Conservation (phyloP, 257 asterid genomes). For the Lithospermum erythrorhizon region DNA sequence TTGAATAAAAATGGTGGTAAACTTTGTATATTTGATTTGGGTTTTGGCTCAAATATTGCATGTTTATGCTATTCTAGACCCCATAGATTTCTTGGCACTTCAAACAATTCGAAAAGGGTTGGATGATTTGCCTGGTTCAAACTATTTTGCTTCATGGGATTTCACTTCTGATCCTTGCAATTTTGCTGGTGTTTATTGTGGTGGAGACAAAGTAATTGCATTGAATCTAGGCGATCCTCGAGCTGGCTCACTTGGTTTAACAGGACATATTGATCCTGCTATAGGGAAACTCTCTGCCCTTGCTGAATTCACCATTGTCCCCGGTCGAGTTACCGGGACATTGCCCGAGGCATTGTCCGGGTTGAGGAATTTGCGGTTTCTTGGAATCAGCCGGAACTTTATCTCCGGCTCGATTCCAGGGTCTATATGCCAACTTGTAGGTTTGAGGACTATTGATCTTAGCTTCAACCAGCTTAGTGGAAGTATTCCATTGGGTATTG, state of each 20-base stretch:
- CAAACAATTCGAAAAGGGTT: constrained; percentile 62
- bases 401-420: constrained; percentile 66
- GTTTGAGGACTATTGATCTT: constrained; percentile 61
- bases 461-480: constrained; percentile 65
- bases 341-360: constrained; percentile 56
- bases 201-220: constrained; percentile 53
- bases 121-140: constrained; percentile 70
- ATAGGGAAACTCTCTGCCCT: constrained; percentile 65
- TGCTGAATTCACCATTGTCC: constrained; percentile 69
- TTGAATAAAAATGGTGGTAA: constrained; percentile 12
- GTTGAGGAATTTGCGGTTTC: constrained; percentile 41
- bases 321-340: constrained; percentile 63
- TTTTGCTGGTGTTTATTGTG: constrained; percentile 74
- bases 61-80: constrained; percentile 53
- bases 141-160: constrained; percentile 73
- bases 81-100: constrained; percentile 74
- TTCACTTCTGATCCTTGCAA: constrained; percentile 83
- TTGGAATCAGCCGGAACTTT: constrained; percentile 60
- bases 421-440: constrained; percentile 44
- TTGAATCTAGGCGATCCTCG: constrained; percentile 85
- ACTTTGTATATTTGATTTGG: constrained; percentile 2
- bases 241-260: constrained; percentile 72
- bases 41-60: constrained; percentile 12
- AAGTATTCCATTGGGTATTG: constrained; percentile 42
- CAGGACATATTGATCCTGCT: constrained; percentile 63